phyloP scores from a whole-genome alignment of 75 land plant species.

The Gnetum montanum region DNA sequence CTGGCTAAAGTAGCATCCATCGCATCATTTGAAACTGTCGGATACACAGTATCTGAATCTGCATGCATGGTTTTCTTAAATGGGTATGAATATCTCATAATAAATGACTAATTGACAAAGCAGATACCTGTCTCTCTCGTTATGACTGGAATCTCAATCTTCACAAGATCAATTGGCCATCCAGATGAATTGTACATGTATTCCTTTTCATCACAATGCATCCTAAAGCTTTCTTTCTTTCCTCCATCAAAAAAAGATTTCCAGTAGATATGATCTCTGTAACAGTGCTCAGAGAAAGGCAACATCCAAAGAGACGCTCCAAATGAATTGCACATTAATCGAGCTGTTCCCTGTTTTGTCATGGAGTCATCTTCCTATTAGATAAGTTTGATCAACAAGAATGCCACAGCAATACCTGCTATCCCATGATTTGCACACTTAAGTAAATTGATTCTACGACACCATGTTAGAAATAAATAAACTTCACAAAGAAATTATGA shows the following conservation, averaged over 20 bases:
- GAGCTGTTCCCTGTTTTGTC: constrained; percentile 78
- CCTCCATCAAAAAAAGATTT: constrained; percentile 38
- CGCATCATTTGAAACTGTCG: constrained; percentile 31
- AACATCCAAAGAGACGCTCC: constrained; percentile 88
- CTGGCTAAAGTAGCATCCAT: constrained; percentile 20
- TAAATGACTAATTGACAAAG: too few relatives aligned
- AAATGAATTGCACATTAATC: constrained; percentile 87
- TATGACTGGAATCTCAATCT: constrained; percentile 67
- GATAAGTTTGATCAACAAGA: neutral
- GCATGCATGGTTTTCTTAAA: constrained; percentile 13
- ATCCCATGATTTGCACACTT: too few relatives aligned
- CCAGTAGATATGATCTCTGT: constrained; percentile 37
- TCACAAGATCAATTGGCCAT: constrained; percentile 83
- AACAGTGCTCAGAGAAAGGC: constrained; percentile 82
- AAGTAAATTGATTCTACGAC: too few relatives aligned
- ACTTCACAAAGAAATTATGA: too few relatives aligned
- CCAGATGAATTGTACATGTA: constrained; percentile 53
- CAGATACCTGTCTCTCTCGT: neutral
- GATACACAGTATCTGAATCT: constrained; percentile 42
- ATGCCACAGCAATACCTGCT: too few relatives aligned
- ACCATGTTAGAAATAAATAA: too few relatives aligned
- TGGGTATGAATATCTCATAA: too few relatives aligned
- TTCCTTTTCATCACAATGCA: constrained; percentile 52
- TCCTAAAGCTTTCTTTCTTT: constrained; percentile 13
- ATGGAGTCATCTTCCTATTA: neutral